Base-by-base conservation (phyloP, 1,284 basidiomycete genomes). In the Violaceomyces palustris region DNA sequence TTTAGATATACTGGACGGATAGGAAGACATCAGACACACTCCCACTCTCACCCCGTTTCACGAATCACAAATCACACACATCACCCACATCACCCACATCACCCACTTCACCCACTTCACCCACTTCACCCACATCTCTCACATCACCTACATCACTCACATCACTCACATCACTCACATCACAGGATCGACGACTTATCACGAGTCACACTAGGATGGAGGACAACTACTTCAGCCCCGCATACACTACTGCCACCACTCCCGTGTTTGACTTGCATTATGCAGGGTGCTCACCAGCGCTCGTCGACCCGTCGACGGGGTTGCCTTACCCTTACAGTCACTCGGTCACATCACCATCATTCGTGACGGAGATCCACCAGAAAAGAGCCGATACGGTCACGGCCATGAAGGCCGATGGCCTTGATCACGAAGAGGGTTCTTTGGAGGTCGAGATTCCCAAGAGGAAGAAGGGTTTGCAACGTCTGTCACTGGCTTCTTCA, bases 401-500 rank as follows among this genome's bases (percentile, higher is more conserved):
- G 41, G 57, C 49, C 4, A 53, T 61, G 48, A 61, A 62, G 51
- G 48, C 55, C 32, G 36, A 36, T 28, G 37, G 49, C 37, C 40
- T 50, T 33, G 38, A 39, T 17, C 26, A 46, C 22, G 51, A 56
- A 17, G 28, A 28, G 15, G 22, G 35, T 38, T 33, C 35, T 36
- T 36, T 59, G 26, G 39, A 50, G 31, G 29, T 35, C 38, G 60
- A 62, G 42, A 27, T 49, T 7, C 60, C 54, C 21, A 43, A 50
- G 17, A 57, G 61, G 17, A 49, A 59, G 5, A 50, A 52, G 37
- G 53, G 50, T 12, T 32, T 40, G 19, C 57, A 63, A 35, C 57
- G 61, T n/a, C 50, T 64, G 28, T 64, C 61, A 17, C 49, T 60
- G 18, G 53, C 49, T 21, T 50, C 64, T 18, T 64, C 64, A 6